Percentiles rank a stretch among this genome's conserved stretches.
Conservation (phyloP, 106 monocot genomes). For the Ottelia alismoides region DNA sequence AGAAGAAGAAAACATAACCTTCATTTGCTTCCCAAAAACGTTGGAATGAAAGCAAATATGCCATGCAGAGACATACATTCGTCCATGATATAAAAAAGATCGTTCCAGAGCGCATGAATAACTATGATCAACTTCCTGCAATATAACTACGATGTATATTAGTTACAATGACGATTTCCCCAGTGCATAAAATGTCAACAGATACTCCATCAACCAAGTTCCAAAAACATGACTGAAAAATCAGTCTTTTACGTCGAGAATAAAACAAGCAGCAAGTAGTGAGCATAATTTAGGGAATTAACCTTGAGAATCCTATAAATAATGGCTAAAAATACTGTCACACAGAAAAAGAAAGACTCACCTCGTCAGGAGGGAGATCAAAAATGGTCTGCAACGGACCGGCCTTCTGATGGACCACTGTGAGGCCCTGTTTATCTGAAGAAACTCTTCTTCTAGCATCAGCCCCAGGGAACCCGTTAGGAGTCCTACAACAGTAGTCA, state of each 20-base stretch:
- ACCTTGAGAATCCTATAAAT: too few species aligned
- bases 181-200: too few species aligned
- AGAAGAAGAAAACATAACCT: constrained; percentile 41
- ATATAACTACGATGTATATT: too few species aligned
- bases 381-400: constrained; percentile 87
- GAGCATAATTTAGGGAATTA: too few species aligned
- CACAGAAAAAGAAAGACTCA: constrained; percentile 4
- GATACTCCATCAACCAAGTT: too few species aligned
- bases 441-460: constrained; percentile 67
- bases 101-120: constrained; percentile 99
- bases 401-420: constrained; percentile 94
- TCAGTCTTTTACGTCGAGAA: too few species aligned
- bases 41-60: constrained; percentile 99
- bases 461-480: constrained; percentile 63
- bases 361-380: constrained; percentile 90
- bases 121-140: constrained; percentile 78
- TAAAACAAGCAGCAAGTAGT: too few species aligned
- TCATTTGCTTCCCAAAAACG: constrained; percentile 98
- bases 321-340: too few species aligned
- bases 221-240: too few species aligned
- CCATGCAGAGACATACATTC: constrained; percentile 97
- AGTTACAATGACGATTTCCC: too few species aligned
- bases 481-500: constrained; percentile 43
- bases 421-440: constrained; percentile 74
- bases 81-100: constrained; percentile 97